These are phyloP conservation scores for Trichoderma sp. DNA, from an alignment of 2,329 filamentous ascomycete genomes.

Conservation along the genomic window DNA sequence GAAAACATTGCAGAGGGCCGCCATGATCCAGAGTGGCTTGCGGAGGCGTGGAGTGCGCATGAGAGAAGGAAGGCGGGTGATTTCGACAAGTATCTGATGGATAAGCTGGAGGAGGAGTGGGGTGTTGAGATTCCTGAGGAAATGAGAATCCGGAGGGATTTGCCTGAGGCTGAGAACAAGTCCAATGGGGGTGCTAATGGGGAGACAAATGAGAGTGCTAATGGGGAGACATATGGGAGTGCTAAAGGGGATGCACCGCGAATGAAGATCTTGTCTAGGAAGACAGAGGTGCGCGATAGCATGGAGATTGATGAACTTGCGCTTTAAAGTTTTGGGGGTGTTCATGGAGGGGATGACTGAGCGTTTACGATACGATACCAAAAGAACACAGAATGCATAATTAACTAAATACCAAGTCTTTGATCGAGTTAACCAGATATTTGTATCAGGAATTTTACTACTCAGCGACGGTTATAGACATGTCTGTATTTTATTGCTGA, in stretches of 20 bases:
- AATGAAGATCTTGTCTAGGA: neutral
- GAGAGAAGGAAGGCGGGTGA: constrained; percentile 49
- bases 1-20: constrained; percentile 49
- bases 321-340: neutral
- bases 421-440: neutral
- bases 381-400: neutral
- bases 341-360: neutral
- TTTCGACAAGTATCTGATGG: constrained; percentile 50
- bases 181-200: neutral
- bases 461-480: neutral
- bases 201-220: neutral
- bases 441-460: neutral
- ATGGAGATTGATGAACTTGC: constrained; percentile 13
- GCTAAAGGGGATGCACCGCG: neutral
- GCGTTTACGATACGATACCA: neutral
- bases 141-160: constrained; percentile 26
- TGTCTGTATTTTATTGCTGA: neutral
- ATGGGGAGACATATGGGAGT: neutral
- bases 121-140: constrained; percentile 42
- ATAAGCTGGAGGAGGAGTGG: constrained; percentile 52
- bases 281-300: neutral
- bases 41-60: constrained; percentile 53
- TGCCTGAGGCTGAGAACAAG: neutral
- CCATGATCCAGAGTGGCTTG: constrained; percentile 56
- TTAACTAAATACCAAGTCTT: neutral